Evolutionary conservation across 495 filamentous ascomycete species (phyloP).

Genomic region (Penicillium cinerascens): DNA sequence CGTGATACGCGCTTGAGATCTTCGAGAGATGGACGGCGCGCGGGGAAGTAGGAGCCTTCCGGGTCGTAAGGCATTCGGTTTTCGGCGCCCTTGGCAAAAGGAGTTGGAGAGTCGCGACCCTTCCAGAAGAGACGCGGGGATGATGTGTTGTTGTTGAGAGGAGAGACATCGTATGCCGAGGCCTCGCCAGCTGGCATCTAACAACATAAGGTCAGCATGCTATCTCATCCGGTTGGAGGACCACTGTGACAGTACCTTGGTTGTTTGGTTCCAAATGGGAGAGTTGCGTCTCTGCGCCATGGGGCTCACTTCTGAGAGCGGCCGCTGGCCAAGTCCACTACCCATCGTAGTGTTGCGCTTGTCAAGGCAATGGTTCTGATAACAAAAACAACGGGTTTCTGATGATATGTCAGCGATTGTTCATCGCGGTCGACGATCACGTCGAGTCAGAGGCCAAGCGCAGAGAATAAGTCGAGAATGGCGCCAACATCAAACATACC

Average conservation of each 20-base stretch:
- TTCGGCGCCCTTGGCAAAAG: conserved; percentile 61
- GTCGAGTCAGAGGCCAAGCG: conserved; percentile 1
- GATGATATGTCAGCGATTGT: conserved; percentile 10
- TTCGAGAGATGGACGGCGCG: conserved; percentile 84
- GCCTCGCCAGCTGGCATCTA: conserved; percentile 59
- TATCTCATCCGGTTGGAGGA: conserved; percentile 12
- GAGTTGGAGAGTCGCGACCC: conserved; percentile 61
- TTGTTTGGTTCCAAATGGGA: conserved; percentile 66
- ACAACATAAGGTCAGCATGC: conserved; percentile 22
- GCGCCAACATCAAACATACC: conserved; percentile 19
- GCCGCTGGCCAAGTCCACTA: conserved; percentile 42
- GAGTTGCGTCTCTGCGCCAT: conserved; percentile 65
- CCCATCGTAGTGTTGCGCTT: conserved; percentile 31
- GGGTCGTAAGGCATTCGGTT: conserved; percentile 61
- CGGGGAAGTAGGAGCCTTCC: conserved; percentile 60
- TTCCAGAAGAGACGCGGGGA: conserved; percentile 86
- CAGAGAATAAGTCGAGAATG: neutral
- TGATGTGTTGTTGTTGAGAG: conserved; percentile 54
- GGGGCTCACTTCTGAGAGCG: conserved; percentile 54
- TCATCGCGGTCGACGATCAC: neutral
- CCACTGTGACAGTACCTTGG: conserved; percentile 49
- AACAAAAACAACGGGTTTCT: conserved; percentile 6
- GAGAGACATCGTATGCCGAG: conserved; percentile 73
- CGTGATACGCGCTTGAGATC: conserved; percentile 88
- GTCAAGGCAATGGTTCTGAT: neutral